A percentile compares a stretch with the other conserved stretches of the same genome.
Conservation (phyloP, 441 rosid species). For the Gossypium schwendimanii region DNA sequence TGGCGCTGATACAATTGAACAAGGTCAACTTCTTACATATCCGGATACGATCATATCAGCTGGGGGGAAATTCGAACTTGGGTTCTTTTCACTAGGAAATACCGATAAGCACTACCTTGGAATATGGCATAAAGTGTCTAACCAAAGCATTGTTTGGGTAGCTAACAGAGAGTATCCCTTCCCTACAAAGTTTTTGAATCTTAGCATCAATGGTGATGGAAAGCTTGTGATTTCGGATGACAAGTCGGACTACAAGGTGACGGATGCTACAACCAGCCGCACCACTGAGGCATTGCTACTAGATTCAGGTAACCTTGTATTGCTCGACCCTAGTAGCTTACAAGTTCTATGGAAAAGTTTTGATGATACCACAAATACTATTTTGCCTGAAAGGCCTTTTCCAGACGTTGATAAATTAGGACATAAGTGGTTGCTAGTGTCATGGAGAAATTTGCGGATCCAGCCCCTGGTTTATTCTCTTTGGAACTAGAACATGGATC, state of each 20-base stretch:
- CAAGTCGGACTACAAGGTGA: neutral
- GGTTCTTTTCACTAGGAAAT: neutral
- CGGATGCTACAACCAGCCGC: neutral
- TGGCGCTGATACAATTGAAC: neutral
- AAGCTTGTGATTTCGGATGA: neutral
- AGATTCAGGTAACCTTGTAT: neutral
- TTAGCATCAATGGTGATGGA: neutral
- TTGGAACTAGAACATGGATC: neutral
- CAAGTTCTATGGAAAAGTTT: neutral
- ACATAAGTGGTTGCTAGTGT: neutral
- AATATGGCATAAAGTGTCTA: neutral
- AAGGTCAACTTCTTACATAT: neutral
- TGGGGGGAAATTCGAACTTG: neutral
- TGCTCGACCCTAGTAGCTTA: neutral
- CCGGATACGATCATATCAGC: neutral
- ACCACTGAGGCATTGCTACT: neutral
- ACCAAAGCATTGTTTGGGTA: neutral
- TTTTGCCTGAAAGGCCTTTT: neutral
- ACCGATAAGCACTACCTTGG: neutral
- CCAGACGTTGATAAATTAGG: neutral
- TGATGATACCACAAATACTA: neutral
- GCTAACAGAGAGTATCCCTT: neutral
- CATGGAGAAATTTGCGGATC: neutral
- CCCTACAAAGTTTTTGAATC: neutral
- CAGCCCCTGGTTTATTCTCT: neutral